Evolutionary conservation across 164 flowering plant species (phyloP), one percentile per base, ranked within the genome.

Genomic region (Taxillus chinensis): DNA sequence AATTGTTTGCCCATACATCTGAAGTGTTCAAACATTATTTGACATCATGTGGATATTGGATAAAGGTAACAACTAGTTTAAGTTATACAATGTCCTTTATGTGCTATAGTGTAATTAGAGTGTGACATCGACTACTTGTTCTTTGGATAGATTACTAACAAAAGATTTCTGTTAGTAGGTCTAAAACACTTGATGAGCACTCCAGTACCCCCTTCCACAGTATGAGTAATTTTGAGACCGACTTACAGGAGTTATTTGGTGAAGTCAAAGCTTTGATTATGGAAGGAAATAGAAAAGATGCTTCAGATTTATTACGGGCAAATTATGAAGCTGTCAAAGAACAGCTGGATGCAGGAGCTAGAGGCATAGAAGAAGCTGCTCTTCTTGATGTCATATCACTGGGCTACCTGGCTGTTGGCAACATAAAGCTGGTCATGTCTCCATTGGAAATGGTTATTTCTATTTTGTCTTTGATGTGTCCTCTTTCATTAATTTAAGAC

Each of bases 331-430:
- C 77, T 59, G 92, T 85, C 45, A 86, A 85, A 75, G 87, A 81
- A 68, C 86, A 79, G 75, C 68, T 92, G 15, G 76, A 78, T 69
- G 72, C 77, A 54, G 96, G 96, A 43, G 59, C 39, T n/a, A 74
- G 65, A 69, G 84, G 92, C 70, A 77, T 89, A 51, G 90, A 87
- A 75, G 83, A 84, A 78, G 98, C 91, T 73, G 96, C 95, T 67
- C 56, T 72, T 66, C 86, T 92, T 68, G 98, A 92, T 69, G 62
- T 87, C 62, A 68, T 89, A 62, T 84, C 93, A 54, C 71, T 89
- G 68, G 95, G 95, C 3, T 89, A 77, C 66, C 75, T 81, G 77
- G 80, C 77, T 68, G 16, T 83, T 71, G 91, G 96, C 41, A 83
- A 89, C 63, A 67, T 75, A 15, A 74, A 79, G 62, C 55, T 69